phyloP scores from a whole-genome alignment of 805 yeast species.

The Starmerella gropengiesseri region DNA sequence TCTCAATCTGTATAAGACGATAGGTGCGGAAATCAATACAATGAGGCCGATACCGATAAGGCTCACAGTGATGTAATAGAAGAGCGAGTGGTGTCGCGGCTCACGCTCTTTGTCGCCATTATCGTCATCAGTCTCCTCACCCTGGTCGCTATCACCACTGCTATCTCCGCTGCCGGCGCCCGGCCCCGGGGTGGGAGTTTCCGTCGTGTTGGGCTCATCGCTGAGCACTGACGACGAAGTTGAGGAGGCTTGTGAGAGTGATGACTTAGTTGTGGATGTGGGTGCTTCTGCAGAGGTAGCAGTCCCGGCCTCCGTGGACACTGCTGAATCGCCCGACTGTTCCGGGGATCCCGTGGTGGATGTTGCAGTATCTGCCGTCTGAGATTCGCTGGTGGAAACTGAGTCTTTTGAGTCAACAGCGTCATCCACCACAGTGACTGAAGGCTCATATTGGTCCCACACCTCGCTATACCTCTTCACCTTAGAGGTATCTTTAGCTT shows the following conservation, averaged over 20 bases:
- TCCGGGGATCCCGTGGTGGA: background rate
- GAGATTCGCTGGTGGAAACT: too few relatives aligned
- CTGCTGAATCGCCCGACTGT: background rate
- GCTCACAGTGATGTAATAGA: constrained; percentile 11
- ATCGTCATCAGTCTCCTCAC: background rate
- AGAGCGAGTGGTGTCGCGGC: constrained; percentile 9
- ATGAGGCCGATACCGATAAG: constrained; percentile 10
- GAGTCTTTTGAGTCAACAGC: constrained; percentile 3
- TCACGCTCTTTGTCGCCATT: background rate
- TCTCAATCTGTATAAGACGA: constrained; percentile 4
- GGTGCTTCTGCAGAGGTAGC: too few relatives aligned
- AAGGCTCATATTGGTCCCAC: constrained; percentile 23
- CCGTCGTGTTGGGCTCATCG: too few relatives aligned
- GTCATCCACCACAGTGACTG: constrained; percentile 10
- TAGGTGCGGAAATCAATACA: constrained; percentile 7
- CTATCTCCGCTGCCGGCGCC: background rate
- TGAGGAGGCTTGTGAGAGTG: too few relatives aligned
- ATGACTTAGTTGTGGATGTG: too few relatives aligned
- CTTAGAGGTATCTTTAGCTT: constrained; percentile 50
- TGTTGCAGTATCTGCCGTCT: background rate
- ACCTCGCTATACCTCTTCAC: constrained; percentile 40
- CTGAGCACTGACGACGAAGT: too few relatives aligned
- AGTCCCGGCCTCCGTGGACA: background rate
- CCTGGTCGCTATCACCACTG: background rate
- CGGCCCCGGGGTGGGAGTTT: background rate